Evolutionary conservation across 2,329 filamentous ascomycete species (phyloP), one percentile per base, ranked within the genome.

Genomic region (Alternaria atra): DNA sequence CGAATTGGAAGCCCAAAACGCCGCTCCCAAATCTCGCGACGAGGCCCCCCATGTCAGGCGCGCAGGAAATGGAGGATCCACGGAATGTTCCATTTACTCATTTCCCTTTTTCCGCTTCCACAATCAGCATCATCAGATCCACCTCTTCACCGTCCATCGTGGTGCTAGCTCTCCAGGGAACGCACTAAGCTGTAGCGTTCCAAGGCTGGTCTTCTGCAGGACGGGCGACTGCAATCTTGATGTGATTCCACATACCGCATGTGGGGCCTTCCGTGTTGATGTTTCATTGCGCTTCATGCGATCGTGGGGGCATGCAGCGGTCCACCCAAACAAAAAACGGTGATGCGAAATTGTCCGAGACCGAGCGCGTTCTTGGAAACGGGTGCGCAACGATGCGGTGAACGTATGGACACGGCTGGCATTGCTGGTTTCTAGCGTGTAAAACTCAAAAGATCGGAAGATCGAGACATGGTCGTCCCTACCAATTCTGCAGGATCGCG

Each of bases 231-330:
- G 32, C 39, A 56, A 52, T 40, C 32, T 55, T 56, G 53, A 52
- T 46, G 27, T 39, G 47, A 57, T 52, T 15, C 58, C 34, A 60
- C 29, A 46, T 30, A 27, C 58, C 47, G 29, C 39, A 17, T 47
- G 58, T 57, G 58, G 53, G 58, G 34, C 47, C 29, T 39, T 51
- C 53, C 47, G 46, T 57, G 40, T 42, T 44, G 53, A 34, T 57
- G 58, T 60, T 60, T 60, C 58, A 60, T 57, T 57, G 53, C 32
- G 39, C 39, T 57, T 52, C 55, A 57, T 60, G 58, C 46, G 32
- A 60, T 57, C 53, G 47, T 60, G 52, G 53, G 44, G 44, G 52
- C 27, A 30, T 10, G 27, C 25, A 25, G 46, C 13, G 17, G 17
- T 10, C 17, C 30, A 34, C n/a, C 30, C 46, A 20, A 30, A 20